phyloP scores from a whole-genome alignment of 192 early-diverging fungal genomes.

The Umbelopsis isabellina region DNA sequence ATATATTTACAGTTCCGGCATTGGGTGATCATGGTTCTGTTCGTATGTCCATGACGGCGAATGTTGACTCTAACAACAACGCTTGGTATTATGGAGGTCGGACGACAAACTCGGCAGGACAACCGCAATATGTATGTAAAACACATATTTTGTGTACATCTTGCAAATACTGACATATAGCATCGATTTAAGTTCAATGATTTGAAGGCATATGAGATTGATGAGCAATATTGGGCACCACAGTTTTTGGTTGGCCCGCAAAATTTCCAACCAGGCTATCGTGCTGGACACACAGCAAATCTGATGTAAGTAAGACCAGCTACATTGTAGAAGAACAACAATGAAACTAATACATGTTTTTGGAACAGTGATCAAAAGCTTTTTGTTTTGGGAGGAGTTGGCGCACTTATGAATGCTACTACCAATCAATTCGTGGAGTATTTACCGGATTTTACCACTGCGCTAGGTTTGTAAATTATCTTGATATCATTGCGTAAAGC shows the following conservation, averaged over 20 bases:
- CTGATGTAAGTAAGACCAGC: not conserved
- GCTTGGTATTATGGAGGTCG: constrained; percentile 11
- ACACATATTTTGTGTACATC: not conserved
- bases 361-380: not conserved
- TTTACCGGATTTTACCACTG: not conserved
- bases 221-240: not conserved
- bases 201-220: not conserved
- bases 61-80: not conserved
- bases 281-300: constrained; percentile 7
- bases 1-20: not conserved
- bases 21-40: not conserved
- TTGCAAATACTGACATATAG: not conserved
- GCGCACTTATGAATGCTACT: not conserved
- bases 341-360: not conserved
- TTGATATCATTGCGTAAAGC: not conserved
- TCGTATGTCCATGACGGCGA: constrained; percentile 12
- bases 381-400: constrained; percentile 1
- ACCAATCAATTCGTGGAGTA: not conserved
- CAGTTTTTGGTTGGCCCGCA: not conserved
- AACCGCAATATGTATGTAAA: not conserved
- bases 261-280: not conserved
- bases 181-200: not conserved
- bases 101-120: not conserved
- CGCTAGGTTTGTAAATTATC: not conserved
- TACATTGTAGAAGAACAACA: too few relatives aligned